Evolutionary conservation across 1,284 basidiomycete genomes (phyloP), one percentile per base, ranked within the genome.

Genomic region (Cutaneotrichosporon arboriforme): DNA sequence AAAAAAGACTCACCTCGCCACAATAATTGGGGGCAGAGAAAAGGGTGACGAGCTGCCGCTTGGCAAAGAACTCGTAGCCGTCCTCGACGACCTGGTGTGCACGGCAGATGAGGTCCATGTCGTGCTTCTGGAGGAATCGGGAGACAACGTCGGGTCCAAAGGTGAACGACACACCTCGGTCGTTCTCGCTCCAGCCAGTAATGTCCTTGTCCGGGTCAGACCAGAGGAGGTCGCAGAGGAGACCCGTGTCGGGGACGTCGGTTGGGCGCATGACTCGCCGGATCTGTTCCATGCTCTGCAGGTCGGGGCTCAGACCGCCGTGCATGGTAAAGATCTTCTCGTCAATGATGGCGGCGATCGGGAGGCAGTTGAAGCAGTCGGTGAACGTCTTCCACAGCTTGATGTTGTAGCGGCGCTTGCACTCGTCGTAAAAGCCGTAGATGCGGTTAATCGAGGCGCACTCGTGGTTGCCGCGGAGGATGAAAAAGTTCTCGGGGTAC

Each of bases 231-330:
- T 98, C 94, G 74, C 92, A 97, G 43, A 98, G 83, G 52, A 97
- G 81, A 58, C 93, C 93, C 61, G 92, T 97, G 78, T 98, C 94
- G 60, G 96, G 94, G 51, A 98, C 94, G 77, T 98, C 94, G 55
- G 94, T 98, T 37, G 94, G 96, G 78, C 94, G 82, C 94, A 97
- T 97, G 47, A 98, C 93, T 73, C 94, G 84, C 75, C 96, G 83
- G 80, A 98, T 98, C 81, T 98, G 93, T 77, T 98, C 94, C 94
- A 98, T 98, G 70, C 88, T 91, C 81, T 97, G 93, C 61, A 98
- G 80, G 78, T 97, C 93, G 47, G 96, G 94, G 76, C 89, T 93
- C 58, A 76, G 60, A 49, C 74, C 74, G 40, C 74, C 74, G 66
- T 76, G 74, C 72, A 76, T 75, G 54, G 79, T 81, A 63, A 83